Base-by-base conservation (phyloP, 805 yeast genomes). In the Metschnikowia colocasiae region DNA sequence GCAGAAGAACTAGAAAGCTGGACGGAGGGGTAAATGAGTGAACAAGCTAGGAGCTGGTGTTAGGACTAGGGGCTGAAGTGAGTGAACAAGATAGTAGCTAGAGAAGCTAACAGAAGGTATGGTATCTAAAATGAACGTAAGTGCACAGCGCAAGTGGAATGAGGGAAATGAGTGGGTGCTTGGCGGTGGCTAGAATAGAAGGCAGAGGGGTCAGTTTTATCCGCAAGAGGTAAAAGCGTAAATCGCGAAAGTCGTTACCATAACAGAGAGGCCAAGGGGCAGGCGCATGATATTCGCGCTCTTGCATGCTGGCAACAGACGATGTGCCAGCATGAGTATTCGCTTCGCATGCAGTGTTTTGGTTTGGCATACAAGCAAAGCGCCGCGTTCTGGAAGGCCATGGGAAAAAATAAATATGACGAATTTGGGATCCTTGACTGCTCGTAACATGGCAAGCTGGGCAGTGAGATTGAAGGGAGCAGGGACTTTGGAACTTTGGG, bases 221-320 rank as follows among this genome's bases (percentile, higher is more conserved):
- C 43, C 43, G 36, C 36, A 30, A 31, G 25, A 18, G 29, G 35
- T 40, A 20, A 31, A 15, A 4, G 30, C 9, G 42, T 20, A n/a
- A 13, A 13, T 16, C 42, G 35, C 36, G 43, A 40, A 13, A 8
- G 37, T 16, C 22, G 37, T 23, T 16, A 6, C 43, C 43, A 12
- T 22, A 40, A 32, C 20, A 40, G 34, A 37, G 10, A 40, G 16
- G 33, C 27, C 20, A 26, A 31, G 43, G 36, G 36, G 37, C 36
- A 16, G 37, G 31, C 29, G 43, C 43, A 40, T 23, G 29, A 31
- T 5, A 27, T 19, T 40, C 43, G 43, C 43, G 43, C 30, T 15
- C 30, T 5, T 39, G 42, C 42, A 39, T 27, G 23, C 16, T 36
- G 40, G 19, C 31, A 8, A 6, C 41, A 32, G 25, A 31, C 26